A percentile compares a stretch with the other conserved stretches of the same genome.
Evolutionary conservation across 75 land plant genomes (phyloP).

Genomic region (Gnetum montanum): DNA sequence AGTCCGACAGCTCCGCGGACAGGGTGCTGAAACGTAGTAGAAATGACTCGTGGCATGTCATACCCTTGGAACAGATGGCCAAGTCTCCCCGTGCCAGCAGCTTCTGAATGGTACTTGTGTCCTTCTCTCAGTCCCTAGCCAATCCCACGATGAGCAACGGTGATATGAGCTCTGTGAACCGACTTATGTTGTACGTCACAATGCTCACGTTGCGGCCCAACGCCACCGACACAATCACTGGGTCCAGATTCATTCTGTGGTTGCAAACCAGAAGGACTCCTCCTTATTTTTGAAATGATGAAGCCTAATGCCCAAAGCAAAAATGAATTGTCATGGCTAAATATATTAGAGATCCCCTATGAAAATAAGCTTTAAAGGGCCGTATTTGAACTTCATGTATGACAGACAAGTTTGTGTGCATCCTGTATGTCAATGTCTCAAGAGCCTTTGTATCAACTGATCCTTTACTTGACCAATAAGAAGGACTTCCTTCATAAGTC

Average conservation of each 20-base stretch:
- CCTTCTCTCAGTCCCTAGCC: constrained; percentile 52
- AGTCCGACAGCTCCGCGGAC: constrained; percentile 57
- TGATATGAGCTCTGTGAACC: constrained; percentile 54
- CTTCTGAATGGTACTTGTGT: constrained; percentile 39
- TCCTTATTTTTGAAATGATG: no score
- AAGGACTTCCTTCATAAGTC: no score
- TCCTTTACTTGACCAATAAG: no score
- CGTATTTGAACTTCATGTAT: no score
- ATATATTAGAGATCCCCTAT: no score
- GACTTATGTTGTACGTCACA: constrained; percentile 59
- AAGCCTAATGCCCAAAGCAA: no score
- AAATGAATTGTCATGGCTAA: no score
- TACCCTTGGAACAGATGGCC: constrained; percentile 88
- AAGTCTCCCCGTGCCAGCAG: constrained; percentile 54
- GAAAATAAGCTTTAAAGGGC: no score
- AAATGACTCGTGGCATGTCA: constrained; percentile 62
- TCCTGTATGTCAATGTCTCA: no score
- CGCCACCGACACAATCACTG: constrained; percentile 34
- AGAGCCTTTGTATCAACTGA: no score
- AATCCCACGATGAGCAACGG: constrained; percentile 71
- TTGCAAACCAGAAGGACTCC: constrained; percentile 58
- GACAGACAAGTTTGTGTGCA: no score
- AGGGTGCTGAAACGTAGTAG: constrained; percentile 47
- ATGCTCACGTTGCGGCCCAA: constrained; percentile 31
- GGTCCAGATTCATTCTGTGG: constrained; percentile 57